Percentiles rank a stretch among this genome's conserved stretches.
phyloP scores from a whole-genome alignment of 2,329 filamentous ascomycete genomes.

The Claviceps africana region DNA sequence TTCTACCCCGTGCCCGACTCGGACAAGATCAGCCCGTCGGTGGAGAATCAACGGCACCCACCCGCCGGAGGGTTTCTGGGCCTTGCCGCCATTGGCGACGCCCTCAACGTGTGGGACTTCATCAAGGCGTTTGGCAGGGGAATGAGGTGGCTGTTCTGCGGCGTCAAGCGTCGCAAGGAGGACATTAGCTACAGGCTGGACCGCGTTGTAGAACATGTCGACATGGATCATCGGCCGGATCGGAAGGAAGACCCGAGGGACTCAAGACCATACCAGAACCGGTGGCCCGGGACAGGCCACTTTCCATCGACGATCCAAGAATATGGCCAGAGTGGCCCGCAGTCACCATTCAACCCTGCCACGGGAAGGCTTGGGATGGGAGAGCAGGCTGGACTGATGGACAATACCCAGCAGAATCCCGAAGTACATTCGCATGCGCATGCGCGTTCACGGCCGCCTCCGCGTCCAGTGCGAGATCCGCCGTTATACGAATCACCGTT shows the following conservation, averaged over 20 bases:
- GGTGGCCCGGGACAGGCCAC: constrained; percentile 11
- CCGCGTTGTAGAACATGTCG: constrained; percentile 17
- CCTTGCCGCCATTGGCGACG: constrained; percentile 50
- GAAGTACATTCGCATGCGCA: constrained; percentile 6
- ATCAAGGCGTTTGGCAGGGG: constrained; percentile 66
- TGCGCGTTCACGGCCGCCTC: constrained; percentile 2
- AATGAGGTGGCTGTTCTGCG: constrained; percentile 68
- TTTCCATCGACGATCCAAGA: constrained; percentile 18
- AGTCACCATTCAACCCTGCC: constrained; percentile 17
- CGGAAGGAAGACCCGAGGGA: constrained; percentile 9
- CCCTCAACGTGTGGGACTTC: constrained; percentile 72
- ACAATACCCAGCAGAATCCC: constrained; percentile 19
- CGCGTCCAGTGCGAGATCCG: constrained; percentile 2
- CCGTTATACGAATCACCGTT: constrained; percentile 3
- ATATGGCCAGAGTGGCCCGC: constrained; percentile 24
- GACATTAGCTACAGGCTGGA: constrained; percentile 34
- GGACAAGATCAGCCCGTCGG: constrained; percentile 24
- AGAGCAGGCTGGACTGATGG: constrained; percentile 31
- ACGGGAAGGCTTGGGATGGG: constrained; percentile 17
- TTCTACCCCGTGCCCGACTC: constrained; percentile 33
- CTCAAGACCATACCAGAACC: constrained; percentile 12
- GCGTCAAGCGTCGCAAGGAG: constrained; percentile 44
- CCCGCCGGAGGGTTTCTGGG: constrained; percentile 55
- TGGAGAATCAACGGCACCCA: constrained; percentile 28
- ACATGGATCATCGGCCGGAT: constrained; percentile 25